Conservation (phyloP, 2,329 filamentous ascomycete genomes). For the Colletotrichum sp. region DNA sequence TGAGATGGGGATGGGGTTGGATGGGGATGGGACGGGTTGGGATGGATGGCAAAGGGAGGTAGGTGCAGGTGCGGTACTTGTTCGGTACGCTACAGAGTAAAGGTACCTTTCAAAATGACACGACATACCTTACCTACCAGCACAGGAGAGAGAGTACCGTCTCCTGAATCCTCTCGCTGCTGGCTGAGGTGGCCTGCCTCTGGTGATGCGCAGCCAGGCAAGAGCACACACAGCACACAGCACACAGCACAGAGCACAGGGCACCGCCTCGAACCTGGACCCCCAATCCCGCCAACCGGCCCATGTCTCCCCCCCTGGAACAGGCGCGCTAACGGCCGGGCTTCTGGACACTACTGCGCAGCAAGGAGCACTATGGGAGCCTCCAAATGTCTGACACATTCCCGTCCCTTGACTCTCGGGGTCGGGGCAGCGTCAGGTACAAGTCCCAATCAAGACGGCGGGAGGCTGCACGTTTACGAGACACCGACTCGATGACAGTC, state of each 20-base stretch:
- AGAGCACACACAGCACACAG: background rate
- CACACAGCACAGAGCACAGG: background rate
- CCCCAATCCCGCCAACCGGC: background rate
- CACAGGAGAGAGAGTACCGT: background rate
- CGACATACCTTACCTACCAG: background rate
- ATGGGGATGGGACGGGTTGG: background rate
- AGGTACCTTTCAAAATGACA: conserved; percentile 6
- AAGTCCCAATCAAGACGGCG: background rate
- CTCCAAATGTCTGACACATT: conserved; percentile 3
- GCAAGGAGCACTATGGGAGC: background rate
- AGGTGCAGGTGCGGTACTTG: background rate
- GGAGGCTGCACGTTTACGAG: background rate
- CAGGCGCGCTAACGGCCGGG: conserved; percentile 1
- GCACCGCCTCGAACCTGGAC: background rate
- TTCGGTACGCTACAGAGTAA: background rate
- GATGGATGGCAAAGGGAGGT: background rate
- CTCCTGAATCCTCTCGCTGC: background rate
- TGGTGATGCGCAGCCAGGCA: background rate
- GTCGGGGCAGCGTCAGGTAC: background rate
- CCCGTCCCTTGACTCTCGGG: background rate
- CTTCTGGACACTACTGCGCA: background rate
- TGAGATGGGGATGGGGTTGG: background rate
- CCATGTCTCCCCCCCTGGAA: background rate
- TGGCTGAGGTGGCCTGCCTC: background rate
- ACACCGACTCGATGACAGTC: background rate